Percentiles rank a stretch among this genome's conserved stretches.
Evolutionary conservation across 139 green algal genomes (phyloP).

Genomic region (Deuterostichococcus epilithicus): DNA sequence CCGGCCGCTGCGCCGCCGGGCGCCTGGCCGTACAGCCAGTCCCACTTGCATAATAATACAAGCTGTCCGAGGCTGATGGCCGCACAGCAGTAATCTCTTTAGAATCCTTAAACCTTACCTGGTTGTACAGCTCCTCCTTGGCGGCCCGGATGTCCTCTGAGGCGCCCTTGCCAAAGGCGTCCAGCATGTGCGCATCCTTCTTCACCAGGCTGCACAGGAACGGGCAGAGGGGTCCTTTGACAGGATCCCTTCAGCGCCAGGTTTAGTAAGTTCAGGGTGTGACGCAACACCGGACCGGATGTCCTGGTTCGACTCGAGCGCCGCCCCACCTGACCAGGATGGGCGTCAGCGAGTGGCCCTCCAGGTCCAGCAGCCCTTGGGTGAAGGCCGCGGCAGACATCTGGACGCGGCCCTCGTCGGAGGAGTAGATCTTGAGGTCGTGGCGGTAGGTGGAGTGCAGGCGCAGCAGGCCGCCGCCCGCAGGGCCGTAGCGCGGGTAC

Average conservation of each 20-base stretch:
- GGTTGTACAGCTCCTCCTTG: constrained; percentile 70
- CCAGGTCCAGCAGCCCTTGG: constrained; percentile 92
- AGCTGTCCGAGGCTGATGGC: not conserved
- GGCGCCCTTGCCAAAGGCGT: constrained; percentile 84
- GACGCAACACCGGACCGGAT: too few species aligned
- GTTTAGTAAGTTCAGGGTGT: too few species aligned
- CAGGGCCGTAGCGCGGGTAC: constrained; percentile 77
- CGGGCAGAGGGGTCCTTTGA: too few species aligned
- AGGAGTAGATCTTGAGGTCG: constrained; percentile 99
- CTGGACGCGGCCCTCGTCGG: constrained; percentile 91
- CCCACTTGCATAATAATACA: too few species aligned
- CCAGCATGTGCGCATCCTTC: constrained; percentile 91
- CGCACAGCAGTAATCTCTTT: too few species aligned
- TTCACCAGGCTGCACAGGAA: constrained; percentile 74
- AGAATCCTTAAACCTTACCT: not conserved
- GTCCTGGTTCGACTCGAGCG: too few species aligned
- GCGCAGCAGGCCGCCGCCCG: constrained; percentile 85
- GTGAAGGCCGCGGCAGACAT: constrained; percentile 80
- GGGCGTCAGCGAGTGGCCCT: constrained; percentile 82
- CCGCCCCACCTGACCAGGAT: constrained; percentile 70
- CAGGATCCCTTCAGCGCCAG: not conserved
- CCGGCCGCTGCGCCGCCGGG: too few species aligned
- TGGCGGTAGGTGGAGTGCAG: constrained; percentile 98
- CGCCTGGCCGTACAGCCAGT: too few species aligned
- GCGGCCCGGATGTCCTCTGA: constrained; percentile 69